Evolutionary conservation across 495 filamentous ascomycete genomes (phyloP), one percentile per base, ranked within the genome.

Genomic region (Trypethelium eluteriae): DNA sequence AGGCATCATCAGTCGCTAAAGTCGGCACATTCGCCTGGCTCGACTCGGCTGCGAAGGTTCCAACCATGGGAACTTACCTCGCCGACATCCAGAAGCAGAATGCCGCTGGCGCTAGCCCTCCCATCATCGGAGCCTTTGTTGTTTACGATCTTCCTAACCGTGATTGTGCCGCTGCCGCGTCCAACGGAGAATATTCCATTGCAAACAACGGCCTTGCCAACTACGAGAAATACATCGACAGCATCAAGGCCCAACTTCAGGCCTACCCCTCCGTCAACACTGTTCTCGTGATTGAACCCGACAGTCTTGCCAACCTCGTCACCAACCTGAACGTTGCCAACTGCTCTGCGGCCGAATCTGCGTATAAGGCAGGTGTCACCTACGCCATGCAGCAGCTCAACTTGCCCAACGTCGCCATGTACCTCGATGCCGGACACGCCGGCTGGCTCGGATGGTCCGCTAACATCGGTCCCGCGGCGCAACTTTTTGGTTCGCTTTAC

Each of bases 381-480:
- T 92, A 94, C 73, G 89, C 90, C 3, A 74, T 93, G 68, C 82
- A 82, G 69, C 76, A 83, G 68, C 81, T 93, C 70, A 87, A 90
- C 79, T 81, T 92, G 12, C 83, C 84, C 69, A 92, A 93, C 77
- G 89, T 93, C 66, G 77, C 87, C 70, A 90, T 90, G 89, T 93
- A 94, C 77, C 70, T 94, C 62, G 90, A 94, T 73, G 90, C 88
- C 65, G 90, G 88, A 75, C 87, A 89, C 80, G 87, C 82, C 39
- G 90, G 90, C 70, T 94, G 89, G 90, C 82, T 92, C 66, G 90
- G 90, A 70, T 94, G 90, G 90, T 78, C 85, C 57, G 88, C 84
- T 66, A 93, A 94, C 80, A 82, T 92, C 69, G 73, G 81, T 68
- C 87, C 88, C 63, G 89, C 87, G 32, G 90, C 89, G 25, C 74